Base-by-base conservation (phyloP, 2,329 filamentous ascomycete genomes). In the Cladosporium sp. region DNA sequence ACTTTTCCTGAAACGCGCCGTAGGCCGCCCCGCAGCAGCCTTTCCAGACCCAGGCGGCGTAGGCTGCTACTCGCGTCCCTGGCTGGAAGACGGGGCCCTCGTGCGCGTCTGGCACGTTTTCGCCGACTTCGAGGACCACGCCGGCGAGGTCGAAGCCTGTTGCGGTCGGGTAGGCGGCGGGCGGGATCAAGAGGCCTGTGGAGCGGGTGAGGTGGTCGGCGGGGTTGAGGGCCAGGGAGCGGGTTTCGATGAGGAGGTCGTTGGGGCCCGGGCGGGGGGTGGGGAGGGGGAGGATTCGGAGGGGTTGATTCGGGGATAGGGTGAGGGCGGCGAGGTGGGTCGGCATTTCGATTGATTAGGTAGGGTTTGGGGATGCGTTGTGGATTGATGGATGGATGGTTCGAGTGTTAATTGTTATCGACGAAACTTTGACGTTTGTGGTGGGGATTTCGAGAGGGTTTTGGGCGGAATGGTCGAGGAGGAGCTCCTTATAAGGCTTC, bases 221-320 rank as follows among this genome's bases (percentile, higher is more conserved):
- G 2, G 67, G 66, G 49, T 72, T 71, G 42, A 72, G 60, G 3
- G 68, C 69, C 10, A 68, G 57, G 14, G 68, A 69, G 10, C 52
- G 49, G 43, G 67, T 69, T 35, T 63, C 60, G 41, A 72, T 58
- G 4, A 70, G 55, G n/a, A 72, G 59, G 43, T 71, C 66, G 53
- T 67, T 58, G 3, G 58, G 13, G 9, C 43, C 55, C 3, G 59
- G 58, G 10, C 19, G 22, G 3, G 16, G 57, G 57, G n/a, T 55
- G 52, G 9, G 55, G 57, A 58, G 59, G 40, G 50, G 10, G 18
- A 46, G 48, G 45, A 63, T 34, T n/a, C 58, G 46, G 34, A 64
- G 13, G 18, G 38, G 31, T 16, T 43, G 31, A 32, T 38, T 40
- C 18, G 43, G 35, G 28, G 46, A 16, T 16, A 16, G 38, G 35